Evolutionary conservation across 345 rosid genomes (phyloP), one percentile per base, ranked within the genome.

Genomic region (Acer campestre): DNA sequence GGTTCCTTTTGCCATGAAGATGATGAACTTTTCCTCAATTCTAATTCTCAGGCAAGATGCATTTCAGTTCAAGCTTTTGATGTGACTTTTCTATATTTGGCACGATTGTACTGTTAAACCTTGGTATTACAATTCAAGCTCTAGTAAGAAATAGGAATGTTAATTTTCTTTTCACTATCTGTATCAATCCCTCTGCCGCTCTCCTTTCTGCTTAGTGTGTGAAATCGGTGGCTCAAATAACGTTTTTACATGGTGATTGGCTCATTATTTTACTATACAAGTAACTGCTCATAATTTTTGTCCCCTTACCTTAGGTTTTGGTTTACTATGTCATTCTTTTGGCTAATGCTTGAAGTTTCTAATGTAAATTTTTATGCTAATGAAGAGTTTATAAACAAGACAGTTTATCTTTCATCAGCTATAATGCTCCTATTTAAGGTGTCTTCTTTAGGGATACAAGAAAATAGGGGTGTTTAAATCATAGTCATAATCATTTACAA

Each of bases 1-100:
- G 99, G 98, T 16, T 83, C 89, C 59, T 92, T 88, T 78, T 96
- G 98, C 78, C 94, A 78, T 20, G 98, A 96, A 79, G 98, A 93
- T 77, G 99, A 96, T 64, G 97, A 92, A 75, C 97, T 96, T 80
- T 96, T 96, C 78, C 90, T 96, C 67, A 89, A 85, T 82, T 92
- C 97, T 40, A 88, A 79, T 81, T 75, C 89, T 74, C 97, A 93
- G 94, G 98, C 84, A 83, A 93, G 88, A 74, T 20, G 23, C 35
- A n/a, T 68, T 42, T 65, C 3, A 16, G 31, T 69, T 82, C 18
- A 64, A 70, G 68, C 80, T 73, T 81, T 80, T 74, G 40, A 58
- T 67, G 31, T 49, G 25, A 71, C 64, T 56, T 42, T 42, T 75
- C 46, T 13, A 17, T 75, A 67, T 44, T 71, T 63, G 35, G 64